Percentiles rank a stretch among this genome's conserved stretches.
These are phyloP conservation scores for Pseudopithomyces chartarum DNA, from an alignment of 2,329 filamentous ascomycete species.

Conservation along the genomic window DNA sequence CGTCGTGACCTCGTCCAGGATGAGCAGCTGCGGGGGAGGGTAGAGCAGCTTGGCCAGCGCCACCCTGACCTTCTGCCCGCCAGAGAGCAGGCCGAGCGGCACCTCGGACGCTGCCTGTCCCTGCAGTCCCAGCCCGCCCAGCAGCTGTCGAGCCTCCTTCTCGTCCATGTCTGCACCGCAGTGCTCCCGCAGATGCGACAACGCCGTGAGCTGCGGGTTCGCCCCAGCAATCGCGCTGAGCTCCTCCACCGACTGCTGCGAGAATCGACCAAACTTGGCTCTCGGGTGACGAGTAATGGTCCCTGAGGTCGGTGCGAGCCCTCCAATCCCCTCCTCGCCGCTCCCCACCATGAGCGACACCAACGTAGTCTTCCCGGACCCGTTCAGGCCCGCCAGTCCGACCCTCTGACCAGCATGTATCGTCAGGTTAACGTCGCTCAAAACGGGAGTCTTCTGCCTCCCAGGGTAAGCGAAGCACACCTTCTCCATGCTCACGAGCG, in stretches of 20 bases:
- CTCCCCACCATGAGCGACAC: constrained; percentile 70
- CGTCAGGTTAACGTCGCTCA: constrained; percentile 69
- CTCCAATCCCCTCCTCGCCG: constrained; percentile 25
- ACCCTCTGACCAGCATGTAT: constrained; percentile 75
- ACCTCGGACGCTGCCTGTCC: constrained; percentile 75
- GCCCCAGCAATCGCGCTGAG: constrained; percentile 63
- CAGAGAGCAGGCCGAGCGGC: constrained; percentile 73
- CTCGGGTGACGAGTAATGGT: constrained; percentile 69
- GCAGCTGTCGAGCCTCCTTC: constrained; percentile 68
- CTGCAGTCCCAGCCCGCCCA: constrained; percentile 71
- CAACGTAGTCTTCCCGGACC: constrained; percentile 80
- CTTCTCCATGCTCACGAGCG: constrained; percentile 73
- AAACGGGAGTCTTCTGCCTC: constrained; percentile 48
- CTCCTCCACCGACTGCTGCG: constrained; percentile 76
- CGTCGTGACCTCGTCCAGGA: constrained; percentile 82
- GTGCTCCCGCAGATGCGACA: constrained; percentile 65
- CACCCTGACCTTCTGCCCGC: constrained; percentile 71
- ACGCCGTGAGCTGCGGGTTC: constrained; percentile 63
- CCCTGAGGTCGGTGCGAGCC: constrained; percentile 62
- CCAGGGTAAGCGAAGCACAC: constrained; percentile 68
- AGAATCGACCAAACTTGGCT: constrained; percentile 75
- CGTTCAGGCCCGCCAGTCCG: constrained; percentile 79
- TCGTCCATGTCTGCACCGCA: constrained; percentile 62
- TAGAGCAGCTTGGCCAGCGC: constrained; percentile 73
- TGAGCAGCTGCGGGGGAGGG: constrained; percentile 70